Conservation (phyloP, 345 rosid genomes). For the Carallia brachiata region DNA sequence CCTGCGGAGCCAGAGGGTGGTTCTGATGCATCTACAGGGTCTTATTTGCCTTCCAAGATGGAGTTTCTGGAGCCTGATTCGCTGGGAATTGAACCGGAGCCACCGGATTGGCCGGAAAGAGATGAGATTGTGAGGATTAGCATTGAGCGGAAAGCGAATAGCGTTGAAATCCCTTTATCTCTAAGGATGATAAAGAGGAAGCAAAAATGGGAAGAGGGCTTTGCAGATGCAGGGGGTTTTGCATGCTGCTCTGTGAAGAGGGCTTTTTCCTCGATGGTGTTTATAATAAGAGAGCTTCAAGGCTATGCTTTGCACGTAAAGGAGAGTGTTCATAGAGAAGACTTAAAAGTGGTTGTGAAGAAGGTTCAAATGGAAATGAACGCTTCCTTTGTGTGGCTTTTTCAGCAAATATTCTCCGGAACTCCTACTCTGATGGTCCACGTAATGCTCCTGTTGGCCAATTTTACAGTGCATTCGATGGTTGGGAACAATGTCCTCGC, state of each 20-base stretch:
- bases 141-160: slow-evolving; percentile 54
- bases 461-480: slow-evolving; percentile 64
- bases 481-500: slow-evolving; percentile 21
- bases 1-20: slow-evolving; percentile 15
- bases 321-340: slow-evolving; percentile 38
- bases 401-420: slow-evolving; percentile 56
- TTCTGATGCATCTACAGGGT: slow-evolving; percentile 5
- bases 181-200: slow-evolving; percentile 62
- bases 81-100: slow-evolving; percentile 42
- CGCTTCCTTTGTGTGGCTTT: slow-evolving; percentile 62
- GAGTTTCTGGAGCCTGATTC: slow-evolving; percentile 35
- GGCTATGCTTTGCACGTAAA: slow-evolving; percentile 43
- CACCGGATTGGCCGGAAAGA: slow-evolving; percentile 49
- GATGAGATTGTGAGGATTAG: slow-evolving; percentile 32
- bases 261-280: slow-evolving; percentile 68
- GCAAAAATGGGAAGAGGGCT: slow-evolving; percentile 45
- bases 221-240: slow-evolving; percentile 41
- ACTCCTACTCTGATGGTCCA: slow-evolving; percentile 75
- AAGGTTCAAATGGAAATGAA: slow-evolving; percentile 55
- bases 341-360: slow-evolving; percentile 33
- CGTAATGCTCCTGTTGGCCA: slow-evolving; percentile 68
- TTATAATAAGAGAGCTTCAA: slow-evolving; percentile 68
- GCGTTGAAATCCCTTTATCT: slow-evolving; percentile 56
- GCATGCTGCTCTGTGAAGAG: slow-evolving; percentile 53
- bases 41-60: slow-evolving; percentile 26